Evolutionary conservation across 192 early-diverging fungal genomes (phyloP).

Genomic region (Entomortierella chlamydospora): DNA sequence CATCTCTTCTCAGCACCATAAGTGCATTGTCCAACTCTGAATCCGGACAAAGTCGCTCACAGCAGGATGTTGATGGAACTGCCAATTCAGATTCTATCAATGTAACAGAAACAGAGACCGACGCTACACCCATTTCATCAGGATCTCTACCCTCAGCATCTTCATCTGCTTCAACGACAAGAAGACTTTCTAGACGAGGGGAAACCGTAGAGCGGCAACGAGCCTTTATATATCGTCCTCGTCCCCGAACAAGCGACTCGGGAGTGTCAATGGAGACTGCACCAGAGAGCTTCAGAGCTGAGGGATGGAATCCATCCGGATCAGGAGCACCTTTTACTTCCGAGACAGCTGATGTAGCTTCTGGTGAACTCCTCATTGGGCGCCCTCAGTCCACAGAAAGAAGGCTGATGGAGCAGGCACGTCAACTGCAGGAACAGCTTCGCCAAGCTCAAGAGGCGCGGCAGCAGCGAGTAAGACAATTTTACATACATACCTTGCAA

Average conservation of each 20-base stretch:
- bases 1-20: constrained; percentile 11
- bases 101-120: background rate
- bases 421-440: constrained; percentile 7
- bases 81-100: background rate
- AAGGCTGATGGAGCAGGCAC: constrained; percentile 1
- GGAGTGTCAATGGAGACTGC: constrained; percentile 10
- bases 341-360: background rate
- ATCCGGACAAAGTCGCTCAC: background rate
- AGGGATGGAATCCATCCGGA: background rate
- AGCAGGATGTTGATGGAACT: background rate
- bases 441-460: constrained; percentile 14
- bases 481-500: constrained; percentile 29
- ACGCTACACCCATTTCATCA: background rate
- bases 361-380: constrained; percentile 1
- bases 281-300: constrained; percentile 19
- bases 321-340: background rate
- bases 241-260: background rate
- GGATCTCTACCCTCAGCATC: constrained; percentile 2
- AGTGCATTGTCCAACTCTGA: constrained; percentile 4
- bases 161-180: background rate
- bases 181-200: constrained; percentile 15
- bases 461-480: constrained; percentile 33
- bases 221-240: constrained; percentile 25
- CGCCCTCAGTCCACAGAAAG: background rate
- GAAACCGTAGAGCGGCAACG: constrained; percentile 30